These are phyloP conservation scores for Salvia miltiorrhiza DNA, from an alignment of 257 asterid genomes.

Conservation along the genomic window DNA sequence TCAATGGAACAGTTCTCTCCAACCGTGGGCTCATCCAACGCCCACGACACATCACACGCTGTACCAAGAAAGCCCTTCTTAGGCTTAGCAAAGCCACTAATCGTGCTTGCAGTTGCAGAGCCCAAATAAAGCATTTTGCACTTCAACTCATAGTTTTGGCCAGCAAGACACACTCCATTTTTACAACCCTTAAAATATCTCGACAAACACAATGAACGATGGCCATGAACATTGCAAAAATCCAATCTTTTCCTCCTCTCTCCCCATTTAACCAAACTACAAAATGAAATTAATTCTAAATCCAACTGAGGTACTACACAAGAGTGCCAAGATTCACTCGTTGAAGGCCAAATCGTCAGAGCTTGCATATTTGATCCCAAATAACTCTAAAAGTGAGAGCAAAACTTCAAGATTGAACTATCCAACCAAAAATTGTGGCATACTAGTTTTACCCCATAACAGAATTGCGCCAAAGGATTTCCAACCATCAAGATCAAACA, in stretches of 20 bases:
- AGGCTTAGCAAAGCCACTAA: slow-evolving; percentile 19
- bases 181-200: slow-evolving; percentile 14
- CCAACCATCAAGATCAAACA: slow-evolving; percentile 3
- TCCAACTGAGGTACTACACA: slow-evolving; percentile 42
- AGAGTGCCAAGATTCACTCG: slow-evolving; percentile 38
- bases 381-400: slow-evolving; percentile 15
- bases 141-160: slow-evolving; percentile 27
- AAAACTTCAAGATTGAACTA: slow-evolving; percentile 1
- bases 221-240: slow-evolving; percentile 16
- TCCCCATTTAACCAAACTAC: slow-evolving; percentile 30
- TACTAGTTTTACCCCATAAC: background rate
- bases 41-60: slow-evolving; percentile 45
- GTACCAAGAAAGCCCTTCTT: slow-evolving; percentile 36
- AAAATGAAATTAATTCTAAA: slow-evolving; percentile 30
- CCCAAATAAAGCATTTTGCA: slow-evolving; percentile 19
- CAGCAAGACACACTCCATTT: slow-evolving; percentile 17
- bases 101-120: slow-evolving; percentile 7
- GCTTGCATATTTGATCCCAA: slow-evolving; percentile 60
- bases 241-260: slow-evolving; percentile 38
- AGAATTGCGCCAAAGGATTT: background rate
- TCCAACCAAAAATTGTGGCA: slow-evolving; percentile 19
- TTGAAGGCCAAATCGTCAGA: slow-evolving; percentile 54
- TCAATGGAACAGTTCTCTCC: slow-evolving; percentile 26
- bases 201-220: slow-evolving; percentile 21
- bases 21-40: slow-evolving; percentile 45